Percentiles rank a stretch among this genome's conserved stretches.
Conservation (phyloP, 257 asterid genomes). For the Thymus quinquecostatus region DNA sequence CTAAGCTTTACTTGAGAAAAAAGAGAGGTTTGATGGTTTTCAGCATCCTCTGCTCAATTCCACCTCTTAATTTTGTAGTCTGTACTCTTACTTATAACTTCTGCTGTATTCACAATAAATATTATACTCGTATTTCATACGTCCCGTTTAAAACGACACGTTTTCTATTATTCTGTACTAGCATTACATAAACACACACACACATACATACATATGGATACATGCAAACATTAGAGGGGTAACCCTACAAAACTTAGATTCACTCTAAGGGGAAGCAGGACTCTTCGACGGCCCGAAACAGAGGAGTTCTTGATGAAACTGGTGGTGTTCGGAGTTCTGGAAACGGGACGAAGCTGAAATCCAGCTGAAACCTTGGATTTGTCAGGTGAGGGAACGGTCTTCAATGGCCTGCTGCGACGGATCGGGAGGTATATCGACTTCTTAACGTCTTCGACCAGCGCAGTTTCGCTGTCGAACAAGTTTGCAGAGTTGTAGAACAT, state of each 20-base stretch:
- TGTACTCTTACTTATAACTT: too few species aligned
- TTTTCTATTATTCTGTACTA: too few species aligned
- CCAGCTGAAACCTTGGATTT: conserved; percentile 12
- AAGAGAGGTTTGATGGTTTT: neutral
- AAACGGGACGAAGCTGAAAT: neutral
- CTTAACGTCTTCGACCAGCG: conserved; percentile 47
- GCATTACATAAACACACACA: neutral
- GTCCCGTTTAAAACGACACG: too few species aligned
- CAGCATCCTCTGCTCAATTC: neutral
- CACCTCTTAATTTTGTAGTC: neutral
- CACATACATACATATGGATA: neutral
- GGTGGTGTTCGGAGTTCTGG: neutral
- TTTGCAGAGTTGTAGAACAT: conserved; percentile 62
- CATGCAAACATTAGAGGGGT: neutral
- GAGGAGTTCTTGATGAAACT: neutral
- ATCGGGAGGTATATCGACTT: conserved; percentile 58
- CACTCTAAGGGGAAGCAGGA: neutral
- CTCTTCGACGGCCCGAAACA: neutral
- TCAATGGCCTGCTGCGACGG: neutral
- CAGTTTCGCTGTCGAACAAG: conserved; percentile 47
- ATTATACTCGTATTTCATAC: neutral
- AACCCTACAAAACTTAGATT: conserved; percentile 18
- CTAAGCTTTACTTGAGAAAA: neutral
- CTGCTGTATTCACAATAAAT: neutral
- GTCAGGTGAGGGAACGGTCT: conserved; percentile 3